Evolutionary conservation across 2,329 filamentous ascomycete genomes (phyloP).

Genomic region (Huntiella abstrusa): DNA sequence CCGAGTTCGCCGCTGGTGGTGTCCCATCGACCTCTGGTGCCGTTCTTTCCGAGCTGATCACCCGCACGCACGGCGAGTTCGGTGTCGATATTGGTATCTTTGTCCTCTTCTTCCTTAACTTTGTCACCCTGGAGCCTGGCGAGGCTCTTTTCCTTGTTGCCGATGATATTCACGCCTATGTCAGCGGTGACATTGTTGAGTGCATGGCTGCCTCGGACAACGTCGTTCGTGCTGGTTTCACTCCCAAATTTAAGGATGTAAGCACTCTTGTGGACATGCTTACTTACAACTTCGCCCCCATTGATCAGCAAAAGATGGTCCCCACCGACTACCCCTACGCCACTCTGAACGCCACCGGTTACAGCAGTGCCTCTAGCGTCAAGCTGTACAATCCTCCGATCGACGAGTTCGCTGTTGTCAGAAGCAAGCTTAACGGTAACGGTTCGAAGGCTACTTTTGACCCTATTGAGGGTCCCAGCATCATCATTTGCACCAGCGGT

Average conservation of each 20-base stretch:
- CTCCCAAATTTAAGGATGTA: conserved; percentile 96
- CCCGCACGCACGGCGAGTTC: conserved; percentile 65
- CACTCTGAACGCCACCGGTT: conserved; percentile 62
- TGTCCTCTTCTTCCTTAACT: conserved; percentile 94
- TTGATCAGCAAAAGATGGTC: conserved; percentile 83
- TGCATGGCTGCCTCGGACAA: conserved; percentile 99
- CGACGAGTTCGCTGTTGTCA: conserved; percentile 83
- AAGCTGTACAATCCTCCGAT: conserved; percentile 88
- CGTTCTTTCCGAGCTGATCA: conserved; percentile 58
- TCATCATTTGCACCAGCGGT: conserved; percentile 77
- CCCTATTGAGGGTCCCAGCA: conserved; percentile 68
- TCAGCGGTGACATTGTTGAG: conserved; percentile 88
- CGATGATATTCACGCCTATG: conserved; percentile 92
- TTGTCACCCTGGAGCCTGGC: conserved; percentile 67
- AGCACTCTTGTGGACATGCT: conserved; percentile 74
- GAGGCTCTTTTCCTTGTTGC: conserved; percentile 93
- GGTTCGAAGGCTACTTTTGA: conserved; percentile 80
- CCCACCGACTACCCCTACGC: conserved; percentile 73
- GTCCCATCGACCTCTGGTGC: conserved; percentile 47
- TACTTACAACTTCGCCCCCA: conserved; percentile 89
- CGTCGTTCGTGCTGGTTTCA: conserved; percentile 90
- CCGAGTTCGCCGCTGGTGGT: conserved; percentile 56
- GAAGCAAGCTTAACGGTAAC: conserved; percentile 50
- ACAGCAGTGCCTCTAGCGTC: conserved; percentile 54
- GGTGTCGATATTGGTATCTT: conserved; percentile 83